These are phyloP conservation scores for Pichia kudriavzevii DNA, from an alignment of 1,139 yeast genomes.

Conservation along the genomic window DNA sequence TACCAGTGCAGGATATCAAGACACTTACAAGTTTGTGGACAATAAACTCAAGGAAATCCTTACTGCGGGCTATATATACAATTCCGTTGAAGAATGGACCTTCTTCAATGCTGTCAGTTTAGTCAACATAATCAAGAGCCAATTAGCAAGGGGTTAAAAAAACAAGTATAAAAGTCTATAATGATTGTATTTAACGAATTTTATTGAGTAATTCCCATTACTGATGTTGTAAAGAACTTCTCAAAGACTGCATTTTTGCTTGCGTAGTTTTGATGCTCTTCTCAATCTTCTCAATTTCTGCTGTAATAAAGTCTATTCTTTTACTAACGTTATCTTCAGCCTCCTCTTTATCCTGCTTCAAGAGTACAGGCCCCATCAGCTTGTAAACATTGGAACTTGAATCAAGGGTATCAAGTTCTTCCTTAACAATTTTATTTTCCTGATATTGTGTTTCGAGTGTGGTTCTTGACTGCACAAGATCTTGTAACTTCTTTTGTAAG, in stretches of 20 bases:
- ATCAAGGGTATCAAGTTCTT: slow-evolving; percentile 58
- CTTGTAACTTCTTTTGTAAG: slow-evolving; percentile 36
- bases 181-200: not conserved
- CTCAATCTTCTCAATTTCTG: slow-evolving; percentile 69
- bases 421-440: slow-evolving; percentile 86
- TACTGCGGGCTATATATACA: slow-evolving; percentile 51
- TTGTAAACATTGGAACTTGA: slow-evolving; percentile 64
- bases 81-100: slow-evolving; percentile 65
- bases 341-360: slow-evolving; percentile 81
- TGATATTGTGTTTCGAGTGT: slow-evolving; percentile 73
- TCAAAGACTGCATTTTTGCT: slow-evolving; percentile 9
- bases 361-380: slow-evolving; percentile 82
- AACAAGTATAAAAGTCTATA: too few species aligned
- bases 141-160: slow-evolving; percentile 53
- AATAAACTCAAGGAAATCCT: slow-evolving; percentile 50
- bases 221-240: slow-evolving; percentile 2
- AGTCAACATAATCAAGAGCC: slow-evolving; percentile 64
- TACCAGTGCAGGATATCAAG: slow-evolving; percentile 43
- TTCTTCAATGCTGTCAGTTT: slow-evolving; percentile 61
- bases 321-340: slow-evolving; percentile 78
- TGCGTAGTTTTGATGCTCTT: slow-evolving; percentile 48
- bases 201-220: too few species aligned
- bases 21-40: slow-evolving; percentile 60
- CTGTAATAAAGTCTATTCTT: slow-evolving; percentile 77
- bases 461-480: slow-evolving; percentile 54